These are phyloP conservation scores for Leishmania arabica DNA, from an alignment of 208 protist species.

Conservation along the genomic window DNA sequence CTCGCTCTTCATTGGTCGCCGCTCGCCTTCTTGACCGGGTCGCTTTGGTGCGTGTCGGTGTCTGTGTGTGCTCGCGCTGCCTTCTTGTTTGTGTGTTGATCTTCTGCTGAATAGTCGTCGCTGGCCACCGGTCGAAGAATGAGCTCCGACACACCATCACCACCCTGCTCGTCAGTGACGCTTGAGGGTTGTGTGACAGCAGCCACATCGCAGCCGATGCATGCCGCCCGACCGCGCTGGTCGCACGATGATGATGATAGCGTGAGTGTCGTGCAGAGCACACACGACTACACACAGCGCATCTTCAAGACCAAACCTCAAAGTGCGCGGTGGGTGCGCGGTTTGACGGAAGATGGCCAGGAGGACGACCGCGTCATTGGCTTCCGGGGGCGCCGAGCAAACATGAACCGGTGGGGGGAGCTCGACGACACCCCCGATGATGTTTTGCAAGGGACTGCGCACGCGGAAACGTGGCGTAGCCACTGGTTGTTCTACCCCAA, in stretches of 20 bases:
- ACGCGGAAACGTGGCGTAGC: background rate
- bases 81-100: background rate
- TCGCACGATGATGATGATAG: constrained; percentile 35
- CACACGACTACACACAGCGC: constrained; percentile 48
- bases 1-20: background rate
- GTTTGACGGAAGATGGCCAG: constrained; percentile 56
- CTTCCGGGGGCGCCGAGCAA: constrained; percentile 18
- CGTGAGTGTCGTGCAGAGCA: constrained; percentile 67
- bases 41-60: too few relatives aligned
- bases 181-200: background rate
- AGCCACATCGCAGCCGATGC: background rate
- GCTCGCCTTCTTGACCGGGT: background rate
- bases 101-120: background rate
- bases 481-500: constrained; percentile 45
- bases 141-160: background rate
- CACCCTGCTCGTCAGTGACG: constrained; percentile 2
- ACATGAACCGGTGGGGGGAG: constrained; percentile 28
- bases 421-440: constrained; percentile 21
- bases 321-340: constrained; percentile 71
- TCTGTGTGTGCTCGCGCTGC: too few relatives aligned
- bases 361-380: constrained; percentile 15
- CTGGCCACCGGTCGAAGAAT: background rate
- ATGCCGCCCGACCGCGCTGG: constrained; percentile 20
- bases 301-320: constrained; percentile 47
- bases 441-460: background rate